phyloP scores from a whole-genome alignment of 371 early-diverging fungal species.

The Mucor sp. region DNA sequence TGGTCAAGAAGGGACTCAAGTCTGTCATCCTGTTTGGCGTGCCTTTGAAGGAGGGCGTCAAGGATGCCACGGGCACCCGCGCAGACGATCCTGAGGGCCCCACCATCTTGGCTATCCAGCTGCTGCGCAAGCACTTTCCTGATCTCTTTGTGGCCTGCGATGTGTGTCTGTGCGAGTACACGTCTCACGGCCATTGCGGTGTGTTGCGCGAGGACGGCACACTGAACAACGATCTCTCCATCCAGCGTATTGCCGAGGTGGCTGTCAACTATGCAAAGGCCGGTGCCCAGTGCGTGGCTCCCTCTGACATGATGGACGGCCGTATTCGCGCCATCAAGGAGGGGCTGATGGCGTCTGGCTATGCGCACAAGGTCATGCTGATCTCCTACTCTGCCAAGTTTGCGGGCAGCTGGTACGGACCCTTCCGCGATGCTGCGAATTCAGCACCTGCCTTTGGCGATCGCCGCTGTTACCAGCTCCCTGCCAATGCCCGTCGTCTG shows the following conservation, averaged over 20 bases:
- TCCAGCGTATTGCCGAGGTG: constrained; percentile 84
- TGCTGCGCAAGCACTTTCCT: constrained; percentile 82
- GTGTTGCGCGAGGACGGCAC: constrained; percentile 79
- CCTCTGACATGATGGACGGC: constrained; percentile 99
- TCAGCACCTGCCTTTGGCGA: constrained; percentile 92
- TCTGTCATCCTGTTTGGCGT: constrained; percentile 95
- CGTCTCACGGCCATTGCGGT: constrained; percentile 96
- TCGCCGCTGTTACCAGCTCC: constrained; percentile 94
- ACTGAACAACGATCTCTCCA: constrained; percentile 78
- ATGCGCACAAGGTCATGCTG: constrained; percentile 79
- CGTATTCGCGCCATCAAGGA: constrained; percentile 92
- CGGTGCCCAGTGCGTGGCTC: constrained; percentile 87
- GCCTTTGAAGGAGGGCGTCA: constrained; percentile 66
- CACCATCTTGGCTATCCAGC: constrained; percentile 80
- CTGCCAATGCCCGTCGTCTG: constrained; percentile 85
- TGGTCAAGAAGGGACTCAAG: constrained; percentile 86
- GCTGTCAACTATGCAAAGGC: constrained; percentile 88
- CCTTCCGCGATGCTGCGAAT: constrained; percentile 95
- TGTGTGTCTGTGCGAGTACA: constrained; percentile 97
- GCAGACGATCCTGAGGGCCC: constrained; percentile 92
- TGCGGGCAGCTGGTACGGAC: constrained; percentile 94
- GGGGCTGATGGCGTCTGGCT: constrained; percentile 69
- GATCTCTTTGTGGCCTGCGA: constrained; percentile 88
- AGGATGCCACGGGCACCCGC: constrained; percentile 79
- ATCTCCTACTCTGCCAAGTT: constrained; percentile 97